Percentiles rank a stretch among this genome's conserved stretches.
phyloP scores from a whole-genome alignment of 495 filamentous ascomycete genomes.

The Eremomyces bilateralis region DNA sequence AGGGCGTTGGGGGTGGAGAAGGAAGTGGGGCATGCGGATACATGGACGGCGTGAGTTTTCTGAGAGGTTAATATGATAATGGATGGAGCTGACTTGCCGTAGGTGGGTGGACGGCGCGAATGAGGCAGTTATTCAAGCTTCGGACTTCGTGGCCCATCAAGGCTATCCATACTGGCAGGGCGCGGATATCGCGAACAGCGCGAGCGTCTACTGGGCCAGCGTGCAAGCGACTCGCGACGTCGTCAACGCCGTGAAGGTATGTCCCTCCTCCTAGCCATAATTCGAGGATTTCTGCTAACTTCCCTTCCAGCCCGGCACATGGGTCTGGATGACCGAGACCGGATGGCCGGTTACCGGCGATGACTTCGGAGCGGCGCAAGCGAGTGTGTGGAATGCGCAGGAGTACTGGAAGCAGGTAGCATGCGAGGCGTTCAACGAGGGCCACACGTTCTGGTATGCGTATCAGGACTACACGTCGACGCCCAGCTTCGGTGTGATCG shows the following conservation, averaged over 20 bases:
- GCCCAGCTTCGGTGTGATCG: conserved; percentile 11
- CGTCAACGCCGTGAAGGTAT: conserved; percentile 9
- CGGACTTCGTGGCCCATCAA: conserved; percentile 13
- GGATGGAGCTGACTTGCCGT: conserved; percentile 1
- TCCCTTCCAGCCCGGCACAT: conserved; percentile 12
- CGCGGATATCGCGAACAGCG: conserved; percentile 3
- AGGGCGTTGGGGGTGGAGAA: conserved; percentile 6
- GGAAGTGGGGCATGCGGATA: conserved; percentile 14
- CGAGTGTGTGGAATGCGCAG: conserved; percentile 14
- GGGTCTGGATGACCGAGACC: conserved; percentile 15
- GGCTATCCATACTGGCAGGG: conserved; percentile 13
- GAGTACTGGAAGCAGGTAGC: conserved; percentile 14
- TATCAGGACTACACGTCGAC: conserved; percentile 12
- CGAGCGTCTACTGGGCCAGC: conserved; percentile 9
- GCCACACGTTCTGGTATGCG: conserved; percentile 16
- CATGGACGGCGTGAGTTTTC: conserved; percentile 7
- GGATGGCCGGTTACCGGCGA: conserved; percentile 10
- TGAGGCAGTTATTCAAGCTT: conserved; percentile 9
- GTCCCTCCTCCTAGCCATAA: too few relatives aligned
- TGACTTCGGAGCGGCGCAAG: conserved; percentile 8
- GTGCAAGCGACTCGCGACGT: conserved; percentile 8
- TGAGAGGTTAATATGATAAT: not conserved
- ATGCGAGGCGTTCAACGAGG: conserved; percentile 10
- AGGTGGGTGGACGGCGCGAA: conserved; percentile 11
- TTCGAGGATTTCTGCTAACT: too few relatives aligned